Evolutionary conservation across 2,329 filamentous ascomycete genomes (phyloP).

Genomic region (Phaeoacremonium minimum): DNA sequence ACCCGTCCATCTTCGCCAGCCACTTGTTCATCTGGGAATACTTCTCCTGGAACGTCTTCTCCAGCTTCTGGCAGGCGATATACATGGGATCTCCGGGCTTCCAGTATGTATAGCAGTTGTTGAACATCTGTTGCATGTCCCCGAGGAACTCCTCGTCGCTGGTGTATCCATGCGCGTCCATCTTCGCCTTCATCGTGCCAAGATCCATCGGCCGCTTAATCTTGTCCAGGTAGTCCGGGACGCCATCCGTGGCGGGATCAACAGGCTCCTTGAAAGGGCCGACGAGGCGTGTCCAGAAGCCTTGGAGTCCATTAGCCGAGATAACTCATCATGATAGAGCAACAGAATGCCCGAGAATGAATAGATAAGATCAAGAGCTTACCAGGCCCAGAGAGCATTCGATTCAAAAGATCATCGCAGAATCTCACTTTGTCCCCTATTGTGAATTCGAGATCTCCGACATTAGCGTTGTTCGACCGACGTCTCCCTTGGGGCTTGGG

Average conservation of each 20-base stretch:
- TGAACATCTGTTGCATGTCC: slow-evolving; percentile 59
- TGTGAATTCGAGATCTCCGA: slow-evolving; percentile 24
- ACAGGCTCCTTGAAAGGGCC: slow-evolving; percentile 59
- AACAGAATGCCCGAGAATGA: neutral
- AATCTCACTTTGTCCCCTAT: slow-evolving; percentile 48
- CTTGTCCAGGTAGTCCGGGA: slow-evolving; percentile 59
- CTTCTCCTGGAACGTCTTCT: slow-evolving; percentile 42
- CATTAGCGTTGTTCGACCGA: slow-evolving; percentile 18
- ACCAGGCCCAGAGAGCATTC: slow-evolving; percentile 61
- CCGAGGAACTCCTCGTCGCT: slow-evolving; percentile 48
- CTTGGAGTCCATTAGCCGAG: slow-evolving; percentile 24
- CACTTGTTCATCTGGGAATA: slow-evolving; percentile 56
- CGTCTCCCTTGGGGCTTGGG: slow-evolving; percentile 23
- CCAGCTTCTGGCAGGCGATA: slow-evolving; percentile 49
- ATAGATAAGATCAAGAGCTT: slow-evolving; percentile 12
- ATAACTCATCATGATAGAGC: slow-evolving; percentile 1
- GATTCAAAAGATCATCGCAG: slow-evolving; percentile 51
- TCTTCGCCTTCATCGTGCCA: slow-evolving; percentile 54
- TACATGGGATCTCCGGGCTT: slow-evolving; percentile 50
- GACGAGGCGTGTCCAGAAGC: slow-evolving; percentile 64
- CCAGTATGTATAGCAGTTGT: slow-evolving; percentile 64
- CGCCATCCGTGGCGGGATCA: slow-evolving; percentile 49
- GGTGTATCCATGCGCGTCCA: slow-evolving; percentile 48
- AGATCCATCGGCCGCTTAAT: slow-evolving; percentile 61
- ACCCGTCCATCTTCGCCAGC: slow-evolving; percentile 48